phyloP scores from a whole-genome alignment of 2,329 filamentous ascomycete genomes.

The Cladophialophora exuberans region DNA sequence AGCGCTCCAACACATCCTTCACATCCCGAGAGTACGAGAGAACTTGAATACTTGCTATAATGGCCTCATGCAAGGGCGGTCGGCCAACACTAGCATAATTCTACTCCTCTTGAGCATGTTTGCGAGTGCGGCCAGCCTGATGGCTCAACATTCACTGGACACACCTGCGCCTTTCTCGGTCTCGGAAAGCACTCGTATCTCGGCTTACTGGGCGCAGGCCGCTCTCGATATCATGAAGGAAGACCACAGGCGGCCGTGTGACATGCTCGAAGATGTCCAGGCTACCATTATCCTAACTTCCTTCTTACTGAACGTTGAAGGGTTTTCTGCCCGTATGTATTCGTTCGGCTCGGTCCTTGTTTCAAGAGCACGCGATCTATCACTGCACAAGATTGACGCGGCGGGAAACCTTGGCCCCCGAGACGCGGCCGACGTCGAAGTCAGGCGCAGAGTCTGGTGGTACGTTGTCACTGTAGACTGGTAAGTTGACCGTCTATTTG shows the following conservation, averaged over 20 bases:
- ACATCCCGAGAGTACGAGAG: slow-evolving; percentile 34
- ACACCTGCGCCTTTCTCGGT: neutral
- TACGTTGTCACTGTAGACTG: slow-evolving; percentile 49
- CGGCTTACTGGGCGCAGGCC: slow-evolving; percentile 18
- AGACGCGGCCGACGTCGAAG: slow-evolving; percentile 39
- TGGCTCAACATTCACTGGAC: slow-evolving; percentile 27
- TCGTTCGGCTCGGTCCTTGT: slow-evolving; percentile 14
- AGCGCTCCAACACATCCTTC: slow-evolving; percentile 42
- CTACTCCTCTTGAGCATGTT: slow-evolving; percentile 42
- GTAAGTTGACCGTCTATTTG: slow-evolving; percentile 33
- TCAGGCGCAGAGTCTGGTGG: slow-evolving; percentile 49
- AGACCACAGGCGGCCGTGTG: slow-evolving; percentile 10
- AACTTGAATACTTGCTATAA: slow-evolving; percentile 40
- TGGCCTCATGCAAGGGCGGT: slow-evolving; percentile 25
- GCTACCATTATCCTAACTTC: slow-evolving; percentile 23
- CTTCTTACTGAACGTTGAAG: slow-evolving; percentile 27
- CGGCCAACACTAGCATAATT: slow-evolving; percentile 36
- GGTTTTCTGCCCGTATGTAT: slow-evolving; percentile 23
- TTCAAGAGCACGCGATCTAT: slow-evolving; percentile 37
- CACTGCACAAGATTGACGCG: slow-evolving; percentile 42
- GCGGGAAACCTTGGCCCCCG: slow-evolving; percentile 21
- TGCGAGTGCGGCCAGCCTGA: slow-evolving; percentile 35
- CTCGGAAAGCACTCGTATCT: slow-evolving; percentile 7
- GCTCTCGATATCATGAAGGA: slow-evolving; percentile 27
- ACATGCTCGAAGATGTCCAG: slow-evolving; percentile 26